These are phyloP conservation scores for Huntiella decipiens DNA, from an alignment of 2,329 filamentous ascomycete genomes.

Conservation along the genomic window DNA sequence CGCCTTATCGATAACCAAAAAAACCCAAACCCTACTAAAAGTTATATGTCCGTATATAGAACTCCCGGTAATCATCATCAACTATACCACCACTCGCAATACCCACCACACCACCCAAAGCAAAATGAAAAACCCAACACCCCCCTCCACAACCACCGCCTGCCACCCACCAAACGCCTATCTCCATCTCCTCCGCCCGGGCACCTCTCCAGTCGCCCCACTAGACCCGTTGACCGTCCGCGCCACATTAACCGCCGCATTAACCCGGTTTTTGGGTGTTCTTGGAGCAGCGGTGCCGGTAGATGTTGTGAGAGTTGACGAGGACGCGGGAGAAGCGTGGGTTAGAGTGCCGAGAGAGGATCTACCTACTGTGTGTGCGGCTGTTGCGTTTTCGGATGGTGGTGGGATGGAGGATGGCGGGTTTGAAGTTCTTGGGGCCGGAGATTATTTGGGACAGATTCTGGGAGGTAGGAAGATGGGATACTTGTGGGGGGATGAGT, in stretches of 20 bases:
- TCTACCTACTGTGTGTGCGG: slow-evolving; percentile 39
- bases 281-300: slow-evolving; percentile 47
- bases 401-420: slow-evolving; percentile 26
- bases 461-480: slow-evolving; percentile 26
- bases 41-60: no score
- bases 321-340: slow-evolving; percentile 33
- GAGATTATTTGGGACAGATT: slow-evolving; percentile 45
- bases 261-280: slow-evolving; percentile 51
- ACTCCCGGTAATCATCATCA: no score
- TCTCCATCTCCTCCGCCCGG: slow-evolving; percentile 24
- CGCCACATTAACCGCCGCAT: slow-evolving; percentile 41
- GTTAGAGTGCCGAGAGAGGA: slow-evolving; percentile 45
- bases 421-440: slow-evolving; percentile 36
- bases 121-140: slow-evolving; percentile 15
- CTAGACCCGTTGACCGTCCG: slow-evolving; percentile 45
- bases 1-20: no score
- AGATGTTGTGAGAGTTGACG: slow-evolving; percentile 46
- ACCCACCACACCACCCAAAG: no score
- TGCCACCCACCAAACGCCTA: slow-evolving; percentile 30
- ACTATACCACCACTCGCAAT: no score
- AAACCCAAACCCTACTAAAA: no score
- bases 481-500: slow-evolving; percentile 23
- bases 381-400: slow-evolving; percentile 41
- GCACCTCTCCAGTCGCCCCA: slow-evolving; percentile 9
- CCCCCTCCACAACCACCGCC: slow-evolving; percentile 14